Evolutionary conservation across 2,329 filamentous ascomycete genomes (phyloP).

Genomic region (Penicillium brevicompactum): DNA sequence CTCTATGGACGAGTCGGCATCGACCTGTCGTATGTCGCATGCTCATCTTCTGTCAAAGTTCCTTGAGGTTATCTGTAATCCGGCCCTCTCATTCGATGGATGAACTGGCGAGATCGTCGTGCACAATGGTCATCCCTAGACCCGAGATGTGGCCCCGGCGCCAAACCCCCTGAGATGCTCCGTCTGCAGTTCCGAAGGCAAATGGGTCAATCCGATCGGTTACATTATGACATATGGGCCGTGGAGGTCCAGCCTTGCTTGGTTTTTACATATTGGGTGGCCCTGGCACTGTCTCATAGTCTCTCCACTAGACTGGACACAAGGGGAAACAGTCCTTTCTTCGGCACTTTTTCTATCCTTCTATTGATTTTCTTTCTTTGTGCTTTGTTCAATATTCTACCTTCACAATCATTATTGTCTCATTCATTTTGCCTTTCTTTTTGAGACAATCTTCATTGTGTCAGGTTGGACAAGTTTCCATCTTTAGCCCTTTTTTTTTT

Average conservation of each 20-base stretch:
- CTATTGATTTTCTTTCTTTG: background rate
- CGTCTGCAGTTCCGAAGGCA: background rate
- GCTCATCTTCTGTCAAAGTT: background rate
- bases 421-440: constrained; percentile 7
- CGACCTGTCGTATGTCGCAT: constrained; percentile 16
- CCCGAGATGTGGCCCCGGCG: constrained; percentile 6
- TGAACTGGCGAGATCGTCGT: constrained; percentile 1
- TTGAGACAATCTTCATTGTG: constrained; percentile 18
- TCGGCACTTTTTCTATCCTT: constrained; percentile 10
- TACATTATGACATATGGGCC: constrained; percentile 5
- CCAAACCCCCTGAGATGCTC: constrained; percentile 3
- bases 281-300: constrained; percentile 1
- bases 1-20: background rate
- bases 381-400: background rate
- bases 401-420: constrained; percentile 5
- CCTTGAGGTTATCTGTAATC: background rate
- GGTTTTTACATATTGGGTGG: constrained; percentile 15
- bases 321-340: constrained; percentile 14
- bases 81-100: background rate
- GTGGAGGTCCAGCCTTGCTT: constrained; percentile 15
- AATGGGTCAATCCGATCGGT: background rate
- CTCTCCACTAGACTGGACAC: constrained; percentile 3
- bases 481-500: constrained; percentile 11
- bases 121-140: background rate
- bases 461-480: constrained; percentile 15